A percentile compares a stretch with the other conserved stretches of the same genome.
phyloP scores from a whole-genome alignment of 1,284 basidiomycete genomes.

The Fistulina hepatica region DNA sequence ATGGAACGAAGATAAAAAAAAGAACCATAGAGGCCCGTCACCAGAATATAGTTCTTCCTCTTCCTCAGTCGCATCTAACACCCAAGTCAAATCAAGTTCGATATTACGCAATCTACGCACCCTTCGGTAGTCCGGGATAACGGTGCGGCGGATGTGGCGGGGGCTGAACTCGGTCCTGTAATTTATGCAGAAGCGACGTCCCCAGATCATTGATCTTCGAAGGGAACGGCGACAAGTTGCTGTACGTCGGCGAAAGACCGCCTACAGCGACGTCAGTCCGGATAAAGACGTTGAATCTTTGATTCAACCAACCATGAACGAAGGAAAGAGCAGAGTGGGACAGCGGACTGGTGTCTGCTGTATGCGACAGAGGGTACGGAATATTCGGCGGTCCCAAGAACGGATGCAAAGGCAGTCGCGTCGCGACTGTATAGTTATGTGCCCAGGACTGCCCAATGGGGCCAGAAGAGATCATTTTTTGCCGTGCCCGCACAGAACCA shows the following conservation, averaged over 20 bases:
- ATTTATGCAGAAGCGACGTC: slow-evolving; percentile 49
- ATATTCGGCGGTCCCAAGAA: slow-evolving; percentile 59
- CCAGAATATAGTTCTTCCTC: slow-evolving; percentile 64
- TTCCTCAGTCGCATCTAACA: slow-evolving; percentile 44
- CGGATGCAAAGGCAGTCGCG: slow-evolving; percentile 69
- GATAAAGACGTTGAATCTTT: too few species aligned
- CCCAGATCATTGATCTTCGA: slow-evolving; percentile 69
- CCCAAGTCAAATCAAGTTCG: slow-evolving; percentile 20
- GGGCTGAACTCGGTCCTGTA: slow-evolving; percentile 52
- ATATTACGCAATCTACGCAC: slow-evolving; percentile 19
- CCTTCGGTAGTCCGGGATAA: slow-evolving; percentile 64
- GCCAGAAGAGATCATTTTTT: slow-evolving; percentile 62
- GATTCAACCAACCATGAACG: slow-evolving; percentile 54
- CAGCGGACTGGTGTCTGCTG: slow-evolving; percentile 5
- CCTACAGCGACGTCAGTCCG: slow-evolving; percentile 90
- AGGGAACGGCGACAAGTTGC: slow-evolving; percentile 68
- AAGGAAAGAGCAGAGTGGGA: slow-evolving; percentile 36
- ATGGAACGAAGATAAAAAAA: too few species aligned
- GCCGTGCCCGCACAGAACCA: slow-evolving; percentile 58
- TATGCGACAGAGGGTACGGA: slow-evolving; percentile 45
- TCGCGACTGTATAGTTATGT: slow-evolving; percentile 74
- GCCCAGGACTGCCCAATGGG: slow-evolving; percentile 79
- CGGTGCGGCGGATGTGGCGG: slow-evolving; percentile 72
- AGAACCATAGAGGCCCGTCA: slow-evolving; percentile 83
- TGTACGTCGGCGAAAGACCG: slow-evolving; percentile 68